Percentiles rank a stretch among this genome's conserved stretches.
Conservation (phyloP, 768 basidiomycete species). For the Lactifluus echinatus region DNA sequence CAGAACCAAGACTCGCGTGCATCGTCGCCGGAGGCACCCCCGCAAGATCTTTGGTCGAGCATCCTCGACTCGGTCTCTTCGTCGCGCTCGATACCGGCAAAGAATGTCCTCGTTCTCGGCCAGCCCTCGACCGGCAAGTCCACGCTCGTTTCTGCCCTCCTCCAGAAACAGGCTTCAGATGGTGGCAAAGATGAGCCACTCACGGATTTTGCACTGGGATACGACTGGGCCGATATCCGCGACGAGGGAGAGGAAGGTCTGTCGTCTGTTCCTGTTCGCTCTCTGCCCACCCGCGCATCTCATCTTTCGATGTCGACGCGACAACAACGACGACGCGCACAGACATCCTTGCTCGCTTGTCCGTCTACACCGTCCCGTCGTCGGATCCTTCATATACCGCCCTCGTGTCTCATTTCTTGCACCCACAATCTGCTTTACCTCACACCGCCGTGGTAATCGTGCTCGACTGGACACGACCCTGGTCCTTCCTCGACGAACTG, state of each 20-base stretch:
- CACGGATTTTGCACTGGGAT: conserved; percentile 80
- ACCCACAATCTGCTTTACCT: conserved; percentile 54
- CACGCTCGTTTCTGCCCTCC: conserved; percentile 56
- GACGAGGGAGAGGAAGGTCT: conserved; percentile 93
- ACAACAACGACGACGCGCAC: background rate
- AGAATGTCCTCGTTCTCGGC: conserved; percentile 80
- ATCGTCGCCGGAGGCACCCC: conserved; percentile 64
- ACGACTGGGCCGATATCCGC: conserved; percentile 83
- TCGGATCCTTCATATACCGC: conserved; percentile 60
- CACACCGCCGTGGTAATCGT: conserved; percentile 77
- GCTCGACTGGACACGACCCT: conserved; percentile 93
- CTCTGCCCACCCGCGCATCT: background rate
- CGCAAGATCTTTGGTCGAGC: conserved; percentile 84
- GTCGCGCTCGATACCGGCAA: conserved; percentile 72
- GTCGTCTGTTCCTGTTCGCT: conserved; percentile 23
- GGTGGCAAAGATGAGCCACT: conserved; percentile 50
- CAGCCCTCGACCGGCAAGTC: conserved; percentile 75
- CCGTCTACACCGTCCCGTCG: conserved; percentile 86
- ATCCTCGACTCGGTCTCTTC: conserved; percentile 85
- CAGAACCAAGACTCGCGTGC: conserved; percentile 40
- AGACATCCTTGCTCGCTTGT: conserved; percentile 87
- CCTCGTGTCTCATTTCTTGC: conserved; percentile 70
- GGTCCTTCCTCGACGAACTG: conserved; percentile 82
- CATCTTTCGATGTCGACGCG: background rate
- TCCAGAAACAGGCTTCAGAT: conserved; percentile 55